Conservation (phyloP, 2,329 filamentous ascomycete genomes). For the Penicillium psychrosexuale region DNA sequence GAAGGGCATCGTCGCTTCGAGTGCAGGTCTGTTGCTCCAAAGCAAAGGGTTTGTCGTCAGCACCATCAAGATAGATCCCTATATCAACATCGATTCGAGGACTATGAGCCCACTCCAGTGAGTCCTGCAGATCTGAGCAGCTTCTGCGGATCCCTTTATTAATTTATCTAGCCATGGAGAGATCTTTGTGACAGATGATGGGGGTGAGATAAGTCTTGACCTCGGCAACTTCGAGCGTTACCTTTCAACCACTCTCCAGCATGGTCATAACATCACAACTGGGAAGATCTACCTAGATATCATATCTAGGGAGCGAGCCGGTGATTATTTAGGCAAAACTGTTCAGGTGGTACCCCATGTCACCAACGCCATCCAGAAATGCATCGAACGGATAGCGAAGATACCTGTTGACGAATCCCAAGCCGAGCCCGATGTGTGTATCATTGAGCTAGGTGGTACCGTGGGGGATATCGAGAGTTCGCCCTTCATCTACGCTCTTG, state of each 20-base stretch:
- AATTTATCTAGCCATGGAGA: constrained; percentile 67
- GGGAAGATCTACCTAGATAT: constrained; percentile 94
- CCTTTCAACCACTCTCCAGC: constrained; percentile 73
- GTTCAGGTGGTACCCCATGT: constrained; percentile 92
- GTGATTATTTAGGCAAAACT: constrained; percentile 82
- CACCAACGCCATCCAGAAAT: constrained; percentile 86
- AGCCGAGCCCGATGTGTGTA: constrained; percentile 84
- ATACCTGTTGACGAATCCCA: constrained; percentile 83
- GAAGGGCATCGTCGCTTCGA: constrained; percentile 65
- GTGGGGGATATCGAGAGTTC: constrained; percentile 78
- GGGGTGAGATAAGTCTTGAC: constrained; percentile 72
- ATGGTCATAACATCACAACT: constrained; percentile 94
- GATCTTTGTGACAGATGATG: constrained; percentile 82
- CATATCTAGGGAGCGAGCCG: constrained; percentile 68
- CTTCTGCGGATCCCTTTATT: background rate
- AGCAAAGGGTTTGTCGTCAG: constrained; percentile 29
- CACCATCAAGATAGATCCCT: constrained; percentile 55
- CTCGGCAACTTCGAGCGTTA: constrained; percentile 78
- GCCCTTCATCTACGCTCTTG: constrained; percentile 83
- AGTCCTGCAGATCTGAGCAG: background rate
- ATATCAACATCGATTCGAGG: constrained; percentile 74
- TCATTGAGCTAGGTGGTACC: constrained; percentile 59
- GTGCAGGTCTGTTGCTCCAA: constrained; percentile 31
- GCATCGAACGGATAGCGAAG: constrained; percentile 81
- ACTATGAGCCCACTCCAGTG: constrained; percentile 51